phyloP scores from a whole-genome alignment of 2,329 filamentous ascomycete species.

The Penicillium crustosum region DNA sequence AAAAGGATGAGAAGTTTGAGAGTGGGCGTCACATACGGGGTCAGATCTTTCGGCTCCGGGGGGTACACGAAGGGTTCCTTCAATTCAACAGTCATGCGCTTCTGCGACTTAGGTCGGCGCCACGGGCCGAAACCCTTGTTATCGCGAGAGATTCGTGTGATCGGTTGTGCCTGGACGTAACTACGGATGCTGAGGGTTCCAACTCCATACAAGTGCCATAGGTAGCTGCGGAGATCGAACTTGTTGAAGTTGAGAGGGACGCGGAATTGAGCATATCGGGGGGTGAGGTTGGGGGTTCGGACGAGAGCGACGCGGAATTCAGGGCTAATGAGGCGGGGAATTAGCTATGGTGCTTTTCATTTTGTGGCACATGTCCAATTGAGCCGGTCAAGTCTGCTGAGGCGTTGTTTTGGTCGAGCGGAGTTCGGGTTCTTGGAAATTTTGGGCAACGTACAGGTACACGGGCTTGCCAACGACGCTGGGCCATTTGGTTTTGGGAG shows the following conservation, averaged over 20 bases:
- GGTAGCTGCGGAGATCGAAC: constrained; percentile 92
- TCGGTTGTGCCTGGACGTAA: constrained; percentile 69
- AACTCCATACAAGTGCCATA: constrained; percentile 81
- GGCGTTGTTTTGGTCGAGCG: neutral
- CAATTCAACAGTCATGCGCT: constrained; percentile 95
- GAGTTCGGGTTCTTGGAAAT: constrained; percentile 1
- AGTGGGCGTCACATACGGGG: constrained; percentile 49
- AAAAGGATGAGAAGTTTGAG: neutral
- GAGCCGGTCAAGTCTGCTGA: neutral
- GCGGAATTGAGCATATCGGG: constrained; percentile 82
- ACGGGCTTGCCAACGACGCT: constrained; percentile 43
- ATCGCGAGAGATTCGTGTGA: constrained; percentile 48
- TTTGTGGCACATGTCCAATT: neutral
- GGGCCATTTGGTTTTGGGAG: constrained; percentile 10
- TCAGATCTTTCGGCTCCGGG: constrained; percentile 60
- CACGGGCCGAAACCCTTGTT: constrained; percentile 53
- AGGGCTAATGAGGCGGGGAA: constrained; percentile 56
- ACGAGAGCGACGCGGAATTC: constrained; percentile 78
- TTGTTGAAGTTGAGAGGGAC: constrained; percentile 94
- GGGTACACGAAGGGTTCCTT: constrained; percentile 87
- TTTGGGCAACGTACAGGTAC: constrained; percentile 55
- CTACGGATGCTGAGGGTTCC: constrained; percentile 72
- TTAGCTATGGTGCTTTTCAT: neutral
- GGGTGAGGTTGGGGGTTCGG: constrained; percentile 68
- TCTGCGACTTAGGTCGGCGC: constrained; percentile 70